These are phyloP conservation scores for Kuraishia borneana DNA, from an alignment of 805 yeast species.

Conservation along the genomic window DNA sequence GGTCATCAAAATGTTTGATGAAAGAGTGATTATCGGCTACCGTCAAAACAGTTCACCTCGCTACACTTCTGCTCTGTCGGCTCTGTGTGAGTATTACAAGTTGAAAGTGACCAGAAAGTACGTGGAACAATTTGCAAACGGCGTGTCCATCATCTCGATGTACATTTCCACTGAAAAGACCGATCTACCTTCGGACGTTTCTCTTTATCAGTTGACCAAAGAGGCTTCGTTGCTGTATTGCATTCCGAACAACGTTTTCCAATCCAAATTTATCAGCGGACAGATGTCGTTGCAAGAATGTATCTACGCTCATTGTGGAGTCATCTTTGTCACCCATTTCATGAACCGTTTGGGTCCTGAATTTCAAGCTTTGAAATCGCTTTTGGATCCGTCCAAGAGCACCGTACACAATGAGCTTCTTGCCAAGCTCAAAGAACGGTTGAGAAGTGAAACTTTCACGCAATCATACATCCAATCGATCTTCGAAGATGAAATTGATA, in stretches of 20 bases:
- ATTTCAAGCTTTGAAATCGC: constrained; percentile 54
- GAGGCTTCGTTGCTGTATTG: constrained; percentile 91
- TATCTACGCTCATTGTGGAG: constrained; percentile 88
- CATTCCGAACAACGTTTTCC: constrained; percentile 79
- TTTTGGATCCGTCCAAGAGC: constrained; percentile 52
- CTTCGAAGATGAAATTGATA: constrained; percentile 54
- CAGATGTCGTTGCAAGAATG: constrained; percentile 88
- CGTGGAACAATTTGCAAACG: constrained; percentile 88
- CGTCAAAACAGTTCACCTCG: constrained; percentile 76
- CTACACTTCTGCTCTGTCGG: constrained; percentile 77
- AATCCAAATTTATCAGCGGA: constrained; percentile 57
- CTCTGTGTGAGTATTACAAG: constrained; percentile 82
- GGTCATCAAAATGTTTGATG: constrained; percentile 82
- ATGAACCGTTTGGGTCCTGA: constrained; percentile 90
- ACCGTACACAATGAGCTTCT: constrained; percentile 67
- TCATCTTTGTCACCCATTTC: constrained; percentile 88
- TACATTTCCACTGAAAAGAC: constrained; percentile 47
- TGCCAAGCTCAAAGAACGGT: constrained; percentile 71
- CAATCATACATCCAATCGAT: constrained; percentile 73
- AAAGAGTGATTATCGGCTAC: constrained; percentile 81
- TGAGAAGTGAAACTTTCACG: constrained; percentile 89
- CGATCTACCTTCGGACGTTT: constrained; percentile 48
- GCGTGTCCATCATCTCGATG: constrained; percentile 76
- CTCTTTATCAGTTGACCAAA: constrained; percentile 81
- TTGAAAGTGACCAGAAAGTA: constrained; percentile 79